phyloP scores from a whole-genome alignment of 768 basidiomycete genomes.

The Termitomyces sp. region DNA sequence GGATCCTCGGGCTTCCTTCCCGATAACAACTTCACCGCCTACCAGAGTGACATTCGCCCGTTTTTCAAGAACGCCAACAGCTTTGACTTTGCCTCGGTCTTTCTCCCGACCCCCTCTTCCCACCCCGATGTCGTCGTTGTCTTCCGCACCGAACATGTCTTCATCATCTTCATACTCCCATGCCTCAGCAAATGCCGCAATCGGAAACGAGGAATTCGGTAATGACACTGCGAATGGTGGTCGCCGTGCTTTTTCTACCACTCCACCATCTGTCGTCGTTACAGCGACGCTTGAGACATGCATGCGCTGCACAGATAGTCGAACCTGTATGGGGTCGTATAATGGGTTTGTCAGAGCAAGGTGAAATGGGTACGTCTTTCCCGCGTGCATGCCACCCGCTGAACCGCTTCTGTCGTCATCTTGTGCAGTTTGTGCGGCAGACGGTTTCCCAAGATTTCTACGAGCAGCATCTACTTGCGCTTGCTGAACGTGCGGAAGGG shows the following conservation, averaged over 20 bases:
- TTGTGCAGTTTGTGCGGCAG: conserved; percentile 21
- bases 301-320: conserved; percentile 73
- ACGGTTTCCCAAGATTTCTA: conserved; percentile 34
- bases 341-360: conserved; percentile 91
- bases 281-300: conserved; percentile 39
- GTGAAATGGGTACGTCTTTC: conserved; percentile 82
- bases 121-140: conserved; percentile 32
- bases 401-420: conserved; percentile 34
- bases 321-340: conserved; percentile 91
- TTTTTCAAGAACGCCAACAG: conserved; percentile 80
- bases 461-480: conserved; percentile 35
- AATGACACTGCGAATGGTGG: conserved; percentile 78
- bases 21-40: conserved; percentile 83
- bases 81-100: conserved; percentile 45
- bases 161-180: conserved; percentile 99
- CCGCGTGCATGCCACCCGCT: conserved; percentile 52
- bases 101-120: conserved; percentile 33
- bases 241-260: conserved; percentile 51
- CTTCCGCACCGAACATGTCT: conserved; percentile 81
- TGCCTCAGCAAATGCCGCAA: conserved; percentile 90
- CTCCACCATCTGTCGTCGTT: conserved; percentile 28
- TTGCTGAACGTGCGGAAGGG: conserved; percentile 53
- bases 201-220: conserved; percentile 70
- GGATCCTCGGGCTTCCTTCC: conserved; percentile 69
- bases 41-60: conserved; percentile 87